Evolutionary conservation across 164 flowering plant genomes (phyloP).

Genomic region (Vitis riparia): DNA sequence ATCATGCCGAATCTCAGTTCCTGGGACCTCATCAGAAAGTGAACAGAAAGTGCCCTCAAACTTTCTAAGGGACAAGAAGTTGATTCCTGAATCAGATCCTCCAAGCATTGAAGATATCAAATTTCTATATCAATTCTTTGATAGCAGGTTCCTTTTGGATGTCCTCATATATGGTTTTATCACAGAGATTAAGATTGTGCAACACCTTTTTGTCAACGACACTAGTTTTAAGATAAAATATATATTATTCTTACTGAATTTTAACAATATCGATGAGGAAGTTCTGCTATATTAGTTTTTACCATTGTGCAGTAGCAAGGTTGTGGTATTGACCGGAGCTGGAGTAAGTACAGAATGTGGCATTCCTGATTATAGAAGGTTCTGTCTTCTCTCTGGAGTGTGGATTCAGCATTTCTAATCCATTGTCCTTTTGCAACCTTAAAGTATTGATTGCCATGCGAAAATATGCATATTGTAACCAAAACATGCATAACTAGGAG

Average conservation of each 20-base stretch:
- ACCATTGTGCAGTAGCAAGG: constrained; percentile 58
- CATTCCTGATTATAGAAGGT: constrained; percentile 98
- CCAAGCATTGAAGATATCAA: constrained; percentile 62
- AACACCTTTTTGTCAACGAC: not conserved
- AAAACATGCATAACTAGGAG: no score
- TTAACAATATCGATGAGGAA: not conserved
- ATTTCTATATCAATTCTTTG: constrained; percentile 60
- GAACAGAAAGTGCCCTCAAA: constrained; percentile 32
- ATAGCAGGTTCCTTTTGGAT: constrained; percentile 45
- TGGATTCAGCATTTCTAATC: not conserved
- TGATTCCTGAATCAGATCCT: constrained; percentile 79
- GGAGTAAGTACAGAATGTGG: constrained; percentile 96
- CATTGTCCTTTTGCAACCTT: not conserved
- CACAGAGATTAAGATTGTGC: no score
- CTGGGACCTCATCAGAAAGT: constrained; percentile 37
- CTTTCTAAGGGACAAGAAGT: constrained; percentile 52
- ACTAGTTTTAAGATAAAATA: not conserved
- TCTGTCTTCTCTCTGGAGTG: not conserved
- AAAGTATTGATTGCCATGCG: not conserved
- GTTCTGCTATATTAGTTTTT: not conserved
- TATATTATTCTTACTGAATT: not conserved
- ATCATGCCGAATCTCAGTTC: constrained; percentile 39
- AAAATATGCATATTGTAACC: not conserved
- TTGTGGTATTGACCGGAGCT: constrained; percentile 90
- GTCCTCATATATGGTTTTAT: not conserved